These are phyloP conservation scores for Protomyces arabidopsidicola DNA, from an alignment of 1,139 yeast species.

Conservation along the genomic window DNA sequence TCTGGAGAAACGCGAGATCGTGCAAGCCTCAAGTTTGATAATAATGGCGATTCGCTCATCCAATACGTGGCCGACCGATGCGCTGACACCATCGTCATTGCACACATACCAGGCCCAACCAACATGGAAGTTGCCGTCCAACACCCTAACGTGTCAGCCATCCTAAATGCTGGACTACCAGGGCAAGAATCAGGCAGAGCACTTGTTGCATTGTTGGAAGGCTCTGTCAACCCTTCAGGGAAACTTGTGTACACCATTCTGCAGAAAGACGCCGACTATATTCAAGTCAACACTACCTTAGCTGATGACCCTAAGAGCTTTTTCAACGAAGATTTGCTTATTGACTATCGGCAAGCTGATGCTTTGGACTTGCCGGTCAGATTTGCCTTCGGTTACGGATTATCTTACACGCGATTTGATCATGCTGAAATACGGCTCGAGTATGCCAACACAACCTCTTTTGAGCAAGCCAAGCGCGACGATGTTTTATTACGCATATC, in stretches of 20 bases:
- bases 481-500: constrained; percentile 44
- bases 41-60: constrained; percentile 56
- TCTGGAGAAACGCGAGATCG: constrained; percentile 69
- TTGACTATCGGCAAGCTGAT: constrained; percentile 56
- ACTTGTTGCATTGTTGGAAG: constrained; percentile 52
- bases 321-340: constrained; percentile 39
- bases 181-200: constrained; percentile 54
- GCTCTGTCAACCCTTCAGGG: constrained; percentile 59
- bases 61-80: constrained; percentile 49
- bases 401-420: constrained; percentile 52
- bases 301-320: constrained; percentile 43
- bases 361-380: constrained; percentile 54
- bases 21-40: constrained; percentile 54
- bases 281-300: constrained; percentile 30
- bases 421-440: constrained; percentile 31
- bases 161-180: constrained; percentile 52
- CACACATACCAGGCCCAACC: constrained; percentile 59
- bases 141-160: constrained; percentile 55
- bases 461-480: background rate
- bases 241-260: constrained; percentile 61
- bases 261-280: constrained; percentile 50
- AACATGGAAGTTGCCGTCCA: constrained; percentile 58
- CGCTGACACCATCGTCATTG: constrained; percentile 53
- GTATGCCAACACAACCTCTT: background rate
- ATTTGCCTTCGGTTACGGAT: constrained; percentile 59